Evolutionary conservation across 225 moss, liverwort and hornwort genomes (phyloP), one percentile per base, ranked within the genome.

Genomic region (Pseudoscleropodium purum): DNA sequence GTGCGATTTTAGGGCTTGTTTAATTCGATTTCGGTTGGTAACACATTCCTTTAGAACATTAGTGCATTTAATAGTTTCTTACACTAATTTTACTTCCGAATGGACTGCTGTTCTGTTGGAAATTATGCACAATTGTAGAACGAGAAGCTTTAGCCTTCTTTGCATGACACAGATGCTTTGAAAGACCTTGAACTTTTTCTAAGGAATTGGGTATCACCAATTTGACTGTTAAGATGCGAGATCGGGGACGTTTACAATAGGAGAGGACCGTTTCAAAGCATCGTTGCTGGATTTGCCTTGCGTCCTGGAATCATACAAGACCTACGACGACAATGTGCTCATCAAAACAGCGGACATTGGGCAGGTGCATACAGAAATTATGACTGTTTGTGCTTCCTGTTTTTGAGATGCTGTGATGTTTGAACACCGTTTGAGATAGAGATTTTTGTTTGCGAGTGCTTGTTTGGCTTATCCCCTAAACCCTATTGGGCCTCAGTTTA

Each of bases 321-420:
- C 99, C 45, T 99, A 99, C 76, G 99, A 99, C 87, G 96, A 97
- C 91, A 99, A 96, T 91, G 96, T 99, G 75, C 99, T 99, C 39
- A 97, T 99, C 92, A 97, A 99, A 89, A 97, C 97, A 51, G 97
- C 99, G 61, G 97, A 99, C 91, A 93, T 99, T 84, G 99, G 99
- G 86, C 99, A 98, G 98, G 98, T 98, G 64, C 70, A 57, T 14
- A n/a, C 11, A 16, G 54, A 85, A 26, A 81, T 66, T 39, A 33
- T 33, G 75, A 26, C 37, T 85, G 62, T 52, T 39, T 66, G 51
- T 52, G 67, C 56, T 63, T 29, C 36, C 39, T 87, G 31, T 21
- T 45, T 65, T 81, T 67, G 60, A 75, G 52, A 84, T 67, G 43
- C 31, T 56, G 27, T 73, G 37, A 81, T n/a, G 65, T 54, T 69